Conservation (phyloP, 768 basidiomycete species). For the Rhodosporidiobolus sp. region DNA sequence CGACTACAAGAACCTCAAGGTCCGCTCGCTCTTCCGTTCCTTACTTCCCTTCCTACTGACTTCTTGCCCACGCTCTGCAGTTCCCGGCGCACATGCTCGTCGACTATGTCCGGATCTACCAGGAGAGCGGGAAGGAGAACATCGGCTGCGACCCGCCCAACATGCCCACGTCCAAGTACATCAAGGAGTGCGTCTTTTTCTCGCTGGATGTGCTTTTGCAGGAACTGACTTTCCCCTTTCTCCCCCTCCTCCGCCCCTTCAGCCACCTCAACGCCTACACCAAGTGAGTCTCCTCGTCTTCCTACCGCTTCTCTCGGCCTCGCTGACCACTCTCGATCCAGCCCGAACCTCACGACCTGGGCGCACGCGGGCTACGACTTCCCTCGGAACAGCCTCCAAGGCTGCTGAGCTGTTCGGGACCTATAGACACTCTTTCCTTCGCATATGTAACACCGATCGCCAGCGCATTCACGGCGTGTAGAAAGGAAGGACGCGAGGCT, state of each 20-base stretch:
- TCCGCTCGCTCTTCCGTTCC: conserved; percentile 45
- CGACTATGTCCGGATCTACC: conserved; percentile 75
- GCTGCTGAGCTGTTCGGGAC: conserved; percentile 1
- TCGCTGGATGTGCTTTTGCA: no score
- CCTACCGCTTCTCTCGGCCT: background rate
- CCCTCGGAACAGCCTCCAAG: conserved; percentile 59
- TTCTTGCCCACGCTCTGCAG: conserved; percentile 55
- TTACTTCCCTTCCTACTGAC: background rate
- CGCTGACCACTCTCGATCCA: conserved; percentile 48
- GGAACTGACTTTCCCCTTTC: background rate
- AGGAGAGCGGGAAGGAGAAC: conserved; percentile 61
- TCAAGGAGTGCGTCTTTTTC: conserved; percentile 41
- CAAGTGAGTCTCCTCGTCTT: conserved; percentile 7
- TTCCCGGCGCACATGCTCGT: conserved; percentile 57
- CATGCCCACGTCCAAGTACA: conserved; percentile 75
- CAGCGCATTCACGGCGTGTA: no score
- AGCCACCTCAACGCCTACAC: conserved; percentile 34
- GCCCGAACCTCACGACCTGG: conserved; percentile 82
- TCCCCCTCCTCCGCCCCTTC: background rate
- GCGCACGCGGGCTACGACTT: conserved; percentile 67
- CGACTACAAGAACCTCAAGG: conserved; percentile 65
- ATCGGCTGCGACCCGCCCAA: conserved; percentile 74
- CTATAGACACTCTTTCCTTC: no score
- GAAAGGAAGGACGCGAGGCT: no score
- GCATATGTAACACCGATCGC: no score